Percentiles rank a stretch among this genome's conserved stretches.
phyloP scores from a whole-genome alignment of 805 yeast species.

The Monosporozyma siamensis region DNA sequence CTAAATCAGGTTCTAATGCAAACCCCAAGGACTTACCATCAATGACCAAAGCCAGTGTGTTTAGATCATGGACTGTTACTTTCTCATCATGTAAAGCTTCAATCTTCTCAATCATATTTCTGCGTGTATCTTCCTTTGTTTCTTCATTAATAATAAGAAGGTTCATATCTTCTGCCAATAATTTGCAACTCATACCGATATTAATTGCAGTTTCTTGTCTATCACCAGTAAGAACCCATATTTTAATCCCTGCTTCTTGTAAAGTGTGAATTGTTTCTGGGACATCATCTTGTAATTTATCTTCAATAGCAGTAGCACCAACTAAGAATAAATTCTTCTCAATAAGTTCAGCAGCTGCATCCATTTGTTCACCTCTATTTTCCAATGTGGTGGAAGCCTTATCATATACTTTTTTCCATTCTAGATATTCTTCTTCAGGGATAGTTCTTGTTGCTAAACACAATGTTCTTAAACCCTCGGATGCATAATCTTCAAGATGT shows the following conservation, averaged over 20 bases:
- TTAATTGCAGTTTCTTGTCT: conserved; percentile 98
- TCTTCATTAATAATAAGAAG: conserved; percentile 83
- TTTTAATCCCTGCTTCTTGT: conserved; percentile 92
- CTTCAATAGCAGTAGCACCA: conserved; percentile 98
- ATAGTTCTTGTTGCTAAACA: conserved; percentile 84
- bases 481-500: conserved; percentile 93
- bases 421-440: conserved; percentile 63
- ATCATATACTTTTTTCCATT: conserved; percentile 59
- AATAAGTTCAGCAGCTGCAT: conserved; percentile 80
- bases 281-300: conserved; percentile 94
- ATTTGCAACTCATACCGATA: conserved; percentile 95
- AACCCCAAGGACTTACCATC: conserved; percentile 87
- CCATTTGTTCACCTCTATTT: conserved; percentile 66
- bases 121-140: conserved; percentile 61
- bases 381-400: conserved; percentile 77
- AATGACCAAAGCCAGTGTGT: conserved; percentile 79
- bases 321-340: conserved; percentile 70
- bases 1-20: conserved; percentile 77
- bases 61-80: conserved; percentile 55
- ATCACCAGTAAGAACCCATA: conserved; percentile 98
- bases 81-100: conserved; percentile 62
- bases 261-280: conserved; percentile 94
- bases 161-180: conserved; percentile 93
- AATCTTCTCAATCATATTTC: conserved; percentile 65
- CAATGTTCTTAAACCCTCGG: conserved; percentile 88